A percentile compares a stretch with the other conserved stretches of the same genome.
Evolutionary conservation across 371 early-diverging fungal species (phyloP).

Genomic region (Saksenaea vasiformis): DNA sequence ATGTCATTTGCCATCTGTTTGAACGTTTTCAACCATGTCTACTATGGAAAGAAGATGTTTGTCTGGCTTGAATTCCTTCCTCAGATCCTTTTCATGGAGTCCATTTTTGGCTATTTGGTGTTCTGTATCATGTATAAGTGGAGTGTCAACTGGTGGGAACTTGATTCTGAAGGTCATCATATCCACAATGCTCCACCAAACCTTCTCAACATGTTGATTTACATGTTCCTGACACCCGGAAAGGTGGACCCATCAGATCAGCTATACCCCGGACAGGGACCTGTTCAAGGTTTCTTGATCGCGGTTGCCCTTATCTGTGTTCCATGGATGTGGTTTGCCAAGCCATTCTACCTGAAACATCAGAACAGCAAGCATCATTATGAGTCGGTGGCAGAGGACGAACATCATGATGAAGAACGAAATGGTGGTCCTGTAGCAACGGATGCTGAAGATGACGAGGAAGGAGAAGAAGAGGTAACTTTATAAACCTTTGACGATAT

Average conservation of each 20-base stretch:
- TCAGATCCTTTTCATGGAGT: conserved; percentile 91
- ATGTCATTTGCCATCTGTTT: conserved; percentile 97
- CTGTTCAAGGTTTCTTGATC: conserved; percentile 86
- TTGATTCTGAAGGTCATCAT: conserved; percentile 65
- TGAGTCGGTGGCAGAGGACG: conserved; percentile 55
- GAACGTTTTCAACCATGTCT: conserved; percentile 88
- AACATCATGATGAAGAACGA: conserved; percentile 23
- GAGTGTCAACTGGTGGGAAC: conserved; percentile 87
- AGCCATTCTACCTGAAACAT: conserved; percentile 85
- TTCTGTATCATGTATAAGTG: conserved; percentile 97
- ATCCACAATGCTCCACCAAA: conserved; percentile 86
- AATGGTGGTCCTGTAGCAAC: conserved; percentile 11
- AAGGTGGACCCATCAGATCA: conserved; percentile 69
- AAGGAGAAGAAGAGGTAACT: conserved; percentile 42
- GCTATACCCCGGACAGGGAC: conserved; percentile 87
- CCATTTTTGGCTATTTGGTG: conserved; percentile 96
- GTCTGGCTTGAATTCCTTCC: conserved; percentile 93
- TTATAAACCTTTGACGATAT: background rate
- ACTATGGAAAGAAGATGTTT: conserved; percentile 82
- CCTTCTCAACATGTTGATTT: conserved; percentile 97
- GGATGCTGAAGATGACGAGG: conserved; percentile 51
- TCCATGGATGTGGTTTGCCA: conserved; percentile 99
- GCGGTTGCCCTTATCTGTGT: conserved; percentile 88
- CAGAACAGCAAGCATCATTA: conserved; percentile 85
- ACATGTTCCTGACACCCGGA: conserved; percentile 99